phyloP scores from a whole-genome alignment of 2,329 filamentous ascomycete genomes.

The Penicillium sp. region DNA sequence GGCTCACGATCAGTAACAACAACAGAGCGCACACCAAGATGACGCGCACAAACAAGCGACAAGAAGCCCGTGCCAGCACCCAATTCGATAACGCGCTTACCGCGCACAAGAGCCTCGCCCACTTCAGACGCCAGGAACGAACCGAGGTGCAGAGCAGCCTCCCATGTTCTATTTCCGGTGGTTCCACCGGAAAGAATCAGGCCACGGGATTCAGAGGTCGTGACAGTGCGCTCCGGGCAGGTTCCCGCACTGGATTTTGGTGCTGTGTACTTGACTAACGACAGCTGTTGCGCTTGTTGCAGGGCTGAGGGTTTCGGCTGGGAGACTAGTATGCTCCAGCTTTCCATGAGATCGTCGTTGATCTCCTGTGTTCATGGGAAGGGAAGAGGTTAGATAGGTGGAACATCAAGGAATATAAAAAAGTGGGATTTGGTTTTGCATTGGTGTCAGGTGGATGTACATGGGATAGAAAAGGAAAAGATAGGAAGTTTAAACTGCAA shows the following conservation, averaged over 20 bases:
- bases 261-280: constrained; percentile 69
- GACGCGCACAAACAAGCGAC: constrained; percentile 62
- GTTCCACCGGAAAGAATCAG: constrained; percentile 59
- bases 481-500: neutral
- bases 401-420: neutral
- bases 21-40: constrained; percentile 55
- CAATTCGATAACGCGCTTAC: constrained; percentile 61
- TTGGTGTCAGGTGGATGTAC: constrained; percentile 14
- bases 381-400: constrained; percentile 7
- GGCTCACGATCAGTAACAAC: constrained; percentile 63
- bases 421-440: neutral
- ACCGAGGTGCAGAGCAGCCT: constrained; percentile 64
- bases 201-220: constrained; percentile 56
- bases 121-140: constrained; percentile 54
- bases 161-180: constrained; percentile 69
- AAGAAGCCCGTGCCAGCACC: constrained; percentile 68
- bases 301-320: constrained; percentile 64
- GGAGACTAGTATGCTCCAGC: constrained; percentile 65
- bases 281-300: constrained; percentile 67
- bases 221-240: constrained; percentile 27
- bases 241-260: constrained; percentile 20
- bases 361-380: constrained; percentile 62
- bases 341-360: constrained; percentile 73
- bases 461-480: constrained; percentile 8
- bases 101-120: constrained; percentile 50